Evolutionary conservation across 306 rosid genomes (phyloP), one percentile per base, ranked within the genome.

Genomic region (Hippophae gyantsensis): DNA sequence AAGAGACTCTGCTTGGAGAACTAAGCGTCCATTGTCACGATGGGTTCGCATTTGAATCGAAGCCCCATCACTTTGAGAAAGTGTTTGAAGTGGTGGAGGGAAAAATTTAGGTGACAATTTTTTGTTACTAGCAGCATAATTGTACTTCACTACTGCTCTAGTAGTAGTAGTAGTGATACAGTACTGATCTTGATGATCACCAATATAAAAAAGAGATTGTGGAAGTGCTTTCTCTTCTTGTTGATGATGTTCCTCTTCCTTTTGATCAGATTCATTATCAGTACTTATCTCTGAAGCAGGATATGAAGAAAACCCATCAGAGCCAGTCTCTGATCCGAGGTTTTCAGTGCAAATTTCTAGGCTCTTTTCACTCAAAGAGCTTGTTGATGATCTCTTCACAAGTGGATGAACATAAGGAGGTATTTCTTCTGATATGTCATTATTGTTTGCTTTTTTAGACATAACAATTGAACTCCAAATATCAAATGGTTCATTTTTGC

Each of bases 251-350:
- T 53, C 54, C 38, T 56, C 66, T 23, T 64, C 32, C 7, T 9
- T 13, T 0, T 32, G 42, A 2, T 64, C 57, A 43, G 3, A 14
- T 50, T 55, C 40, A 18, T 44, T 18, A 41, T 75, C 86, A 32
- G 38, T 32, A 32, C 38, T 32, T 10, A 64, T 66, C 57, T 73
- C 85, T 0, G 84, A 82, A 13, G 84, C 45, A 1, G 84, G 62
- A 64, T 75, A 74, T 1, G 86, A 80, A 1, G 86, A 73, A 61
- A 83, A 77, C 0, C 76, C 85, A 48, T 92, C 95, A 10, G 95
- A 83, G 64, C 95, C 96, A 9, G 95, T 84, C 72, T 92, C 99
- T n/a, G 96, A 88, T 12, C 99, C 99, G 9, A 92, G 99, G 44
- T 79, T 76, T 63, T 92, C 99, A 0, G 99, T 92, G 64, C 99